Conservation (phyloP, 768 basidiomycete species). For the Daedaleopsis sinensis region DNA sequence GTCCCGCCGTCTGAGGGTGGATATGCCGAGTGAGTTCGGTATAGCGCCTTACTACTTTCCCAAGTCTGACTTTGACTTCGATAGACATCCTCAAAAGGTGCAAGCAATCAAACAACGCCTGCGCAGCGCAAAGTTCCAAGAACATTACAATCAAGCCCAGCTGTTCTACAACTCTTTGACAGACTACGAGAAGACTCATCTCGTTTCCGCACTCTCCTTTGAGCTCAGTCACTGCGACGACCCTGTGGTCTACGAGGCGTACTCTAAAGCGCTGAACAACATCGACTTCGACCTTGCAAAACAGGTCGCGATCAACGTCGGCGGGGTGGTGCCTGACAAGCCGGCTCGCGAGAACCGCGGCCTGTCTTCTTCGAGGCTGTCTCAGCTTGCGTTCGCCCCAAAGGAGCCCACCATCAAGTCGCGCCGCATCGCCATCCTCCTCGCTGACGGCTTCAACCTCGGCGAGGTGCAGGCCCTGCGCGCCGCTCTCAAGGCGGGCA, state of each 20-base stretch:
- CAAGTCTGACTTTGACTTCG: constrained; percentile 11
- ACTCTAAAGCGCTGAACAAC: constrained; percentile 68
- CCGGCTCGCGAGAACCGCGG: constrained; percentile 60
- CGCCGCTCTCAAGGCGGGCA: constrained; percentile 49
- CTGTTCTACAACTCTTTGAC: constrained; percentile 85
- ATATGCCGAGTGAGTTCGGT: constrained; percentile 51
- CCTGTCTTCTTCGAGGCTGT: constrained; percentile 54
- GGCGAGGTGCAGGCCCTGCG: constrained; percentile 62
- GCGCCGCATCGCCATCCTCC: constrained; percentile 76
- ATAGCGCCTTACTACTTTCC: neutral
- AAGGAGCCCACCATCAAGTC: constrained; percentile 60
- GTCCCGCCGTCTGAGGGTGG: constrained; percentile 55
- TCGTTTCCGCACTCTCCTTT: constrained; percentile 72
- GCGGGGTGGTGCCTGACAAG: constrained; percentile 56
- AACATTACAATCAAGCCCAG: constrained; percentile 75
- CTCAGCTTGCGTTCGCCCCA: constrained; percentile 59
- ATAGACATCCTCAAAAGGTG: constrained; percentile 50
- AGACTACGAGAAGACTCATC: constrained; percentile 68
- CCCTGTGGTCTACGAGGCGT: constrained; percentile 64
- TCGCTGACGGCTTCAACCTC: constrained; percentile 75
- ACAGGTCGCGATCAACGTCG: constrained; percentile 66
- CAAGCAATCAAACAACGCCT: constrained; percentile 60
- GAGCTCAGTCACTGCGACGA: constrained; percentile 88
- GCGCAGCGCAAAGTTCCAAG: constrained; percentile 75
- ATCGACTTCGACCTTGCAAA: constrained; percentile 77